A percentile compares a stretch with the other conserved stretches of the same genome.
phyloP scores from a whole-genome alignment of 1,284 basidiomycete species.

The Dichomitus squalens region DNA sequence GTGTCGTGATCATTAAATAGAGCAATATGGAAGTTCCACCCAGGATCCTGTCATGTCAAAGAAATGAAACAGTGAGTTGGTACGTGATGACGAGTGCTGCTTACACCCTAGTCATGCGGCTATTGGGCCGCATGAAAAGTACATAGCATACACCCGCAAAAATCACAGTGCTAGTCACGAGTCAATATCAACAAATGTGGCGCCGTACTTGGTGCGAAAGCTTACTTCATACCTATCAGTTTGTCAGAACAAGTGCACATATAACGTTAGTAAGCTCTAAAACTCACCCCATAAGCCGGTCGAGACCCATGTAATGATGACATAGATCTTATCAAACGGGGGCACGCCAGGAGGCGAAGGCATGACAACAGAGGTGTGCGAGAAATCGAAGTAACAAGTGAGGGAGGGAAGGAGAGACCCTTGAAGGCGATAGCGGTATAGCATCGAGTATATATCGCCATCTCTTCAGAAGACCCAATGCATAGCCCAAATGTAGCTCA shows the following conservation, averaged over 20 bases:
- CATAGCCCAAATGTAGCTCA: too few species aligned
- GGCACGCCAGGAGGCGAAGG: too few species aligned
- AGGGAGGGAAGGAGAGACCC: too few species aligned
- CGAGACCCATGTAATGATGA: slow-evolving; percentile 8
- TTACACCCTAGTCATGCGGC: not conserved
- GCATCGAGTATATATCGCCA: too few species aligned
- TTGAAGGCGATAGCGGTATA: too few species aligned
- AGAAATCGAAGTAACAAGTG: too few species aligned
- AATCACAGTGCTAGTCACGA: not conserved
- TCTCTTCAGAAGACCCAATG: too few species aligned
- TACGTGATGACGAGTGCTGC: too few species aligned
- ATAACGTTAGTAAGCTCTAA: not conserved
- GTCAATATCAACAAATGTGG: not conserved
- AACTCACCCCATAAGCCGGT: slow-evolving; percentile 9
- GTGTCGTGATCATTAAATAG: not conserved
- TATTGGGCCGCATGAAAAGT: not conserved
- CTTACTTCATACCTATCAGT: not conserved
- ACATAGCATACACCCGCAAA: not conserved
- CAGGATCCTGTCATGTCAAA: not conserved
- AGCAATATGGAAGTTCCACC: slow-evolving; percentile 1
- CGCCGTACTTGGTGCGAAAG: not conserved
- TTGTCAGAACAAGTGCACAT: not conserved
- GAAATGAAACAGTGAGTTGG: not conserved
- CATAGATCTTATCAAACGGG: slow-evolving; percentile 3
- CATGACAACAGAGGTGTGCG: too few species aligned